Percentiles rank a stretch among this genome's conserved stretches.
Evolutionary conservation across 441 rosid species (phyloP).

Genomic region (Macaranga tanarius): DNA sequence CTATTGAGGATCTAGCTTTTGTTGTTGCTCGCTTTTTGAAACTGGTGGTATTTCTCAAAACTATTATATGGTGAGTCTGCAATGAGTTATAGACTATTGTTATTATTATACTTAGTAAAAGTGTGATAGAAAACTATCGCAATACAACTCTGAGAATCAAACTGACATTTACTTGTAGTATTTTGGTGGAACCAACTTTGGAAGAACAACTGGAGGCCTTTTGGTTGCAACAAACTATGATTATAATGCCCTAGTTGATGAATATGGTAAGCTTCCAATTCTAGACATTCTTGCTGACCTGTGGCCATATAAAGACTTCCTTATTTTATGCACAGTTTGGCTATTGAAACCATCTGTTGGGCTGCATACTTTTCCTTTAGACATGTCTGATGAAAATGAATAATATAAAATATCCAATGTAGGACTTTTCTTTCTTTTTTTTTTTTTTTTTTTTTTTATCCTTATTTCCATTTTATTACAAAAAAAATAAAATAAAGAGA

Average conservation of each 20-base stretch:
- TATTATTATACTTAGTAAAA: no score
- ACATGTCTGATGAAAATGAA: not conserved
- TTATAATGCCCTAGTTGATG: conserved; percentile 71
- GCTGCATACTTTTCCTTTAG: not conserved
- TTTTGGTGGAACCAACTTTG: conserved; percentile 76
- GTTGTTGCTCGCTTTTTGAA: conserved; percentile 65
- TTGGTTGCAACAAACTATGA: conserved; percentile 66
- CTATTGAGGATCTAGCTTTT: no score
- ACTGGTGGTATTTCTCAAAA: conserved; percentile 66
- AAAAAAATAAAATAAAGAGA: no score
- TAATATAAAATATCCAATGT: conserved; percentile 16
- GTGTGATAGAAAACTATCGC: no score
- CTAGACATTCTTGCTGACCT: no score
- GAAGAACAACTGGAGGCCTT: conserved; percentile 70
- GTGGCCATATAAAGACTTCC: not conserved
- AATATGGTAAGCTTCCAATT: conserved; percentile 50
- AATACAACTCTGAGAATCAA: no score
- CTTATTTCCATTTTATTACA: no score
- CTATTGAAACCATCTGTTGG: not conserved
- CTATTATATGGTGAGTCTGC: conserved; percentile 58
- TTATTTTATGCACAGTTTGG: not conserved
- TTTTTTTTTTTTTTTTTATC: no score
- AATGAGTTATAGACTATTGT: not conserved
- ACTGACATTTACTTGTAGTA: conserved; percentile 51
- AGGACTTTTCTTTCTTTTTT: no score